Evolutionary conservation across 2,329 filamentous ascomycete species (phyloP).

Genomic region (Aspergillus arachidicola): DNA sequence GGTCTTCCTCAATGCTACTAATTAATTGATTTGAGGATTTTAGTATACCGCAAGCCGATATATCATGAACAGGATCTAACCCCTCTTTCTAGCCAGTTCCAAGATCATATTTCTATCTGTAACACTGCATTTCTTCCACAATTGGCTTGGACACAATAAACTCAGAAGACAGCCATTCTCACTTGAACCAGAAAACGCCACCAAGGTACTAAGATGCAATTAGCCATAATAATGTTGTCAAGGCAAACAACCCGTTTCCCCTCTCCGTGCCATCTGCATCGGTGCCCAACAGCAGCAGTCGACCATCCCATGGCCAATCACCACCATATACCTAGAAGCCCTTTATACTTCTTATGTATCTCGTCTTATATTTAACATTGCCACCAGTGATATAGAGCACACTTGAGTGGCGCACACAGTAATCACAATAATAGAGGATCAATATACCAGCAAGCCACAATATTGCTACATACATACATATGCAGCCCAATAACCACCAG

Average conservation of each 20-base stretch:
- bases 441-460: neutral
- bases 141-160: neutral
- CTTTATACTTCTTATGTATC: neutral
- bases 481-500: no score
- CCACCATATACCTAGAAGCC: neutral
- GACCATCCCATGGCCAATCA: neutral
- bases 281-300: neutral
- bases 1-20: neutral
- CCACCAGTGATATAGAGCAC: neutral
- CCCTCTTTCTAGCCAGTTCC: no score
- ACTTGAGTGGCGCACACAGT: neutral
- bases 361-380: neutral
- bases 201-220: neutral
- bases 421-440: neutral
- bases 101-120: neutral
- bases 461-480: neutral
- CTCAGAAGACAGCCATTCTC: neutral
- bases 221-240: neutral
- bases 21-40: neutral
- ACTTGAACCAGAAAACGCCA: neutral
- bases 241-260: no score
- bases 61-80: no score
- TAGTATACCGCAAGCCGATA: neutral
- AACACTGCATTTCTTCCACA: neutral
- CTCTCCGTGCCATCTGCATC: neutral